phyloP scores from a whole-genome alignment of 257 asterid genomes.

The Solanum piurae region DNA sequence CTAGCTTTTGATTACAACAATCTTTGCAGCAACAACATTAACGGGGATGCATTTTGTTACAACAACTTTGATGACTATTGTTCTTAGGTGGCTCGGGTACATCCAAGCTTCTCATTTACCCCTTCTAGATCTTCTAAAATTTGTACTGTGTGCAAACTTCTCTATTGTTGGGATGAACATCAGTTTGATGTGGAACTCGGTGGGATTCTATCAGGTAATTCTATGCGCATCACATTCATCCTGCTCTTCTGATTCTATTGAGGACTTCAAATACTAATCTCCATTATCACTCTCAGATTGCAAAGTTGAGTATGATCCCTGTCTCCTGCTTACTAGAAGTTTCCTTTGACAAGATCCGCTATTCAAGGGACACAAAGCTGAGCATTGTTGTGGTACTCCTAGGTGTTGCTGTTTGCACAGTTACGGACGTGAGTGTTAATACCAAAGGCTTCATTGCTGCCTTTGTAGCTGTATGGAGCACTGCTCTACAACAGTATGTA shows the following conservation, averaged over 20 bases:
- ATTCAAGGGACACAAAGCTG: constrained; percentile 87
- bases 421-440: constrained; percentile 89
- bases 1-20: constrained; percentile 21
- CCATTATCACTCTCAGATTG: constrained; percentile 56
- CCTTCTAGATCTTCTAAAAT: constrained; percentile 63
- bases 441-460: constrained; percentile 89
- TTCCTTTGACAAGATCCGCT: constrained; percentile 21
- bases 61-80: constrained; percentile 86
- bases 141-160: constrained; percentile 85
- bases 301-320: constrained; percentile 94
- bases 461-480: constrained; percentile 89
- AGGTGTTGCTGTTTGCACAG: constrained; percentile 93
- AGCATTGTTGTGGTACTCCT: constrained; percentile 76
- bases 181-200: constrained; percentile 99
- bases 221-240: background rate
- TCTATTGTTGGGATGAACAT: constrained; percentile 99
- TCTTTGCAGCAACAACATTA: constrained; percentile 84
- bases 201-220: constrained; percentile 95
- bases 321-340: constrained; percentile 91
- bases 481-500: constrained; percentile 90
- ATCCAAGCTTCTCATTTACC: constrained; percentile 96
- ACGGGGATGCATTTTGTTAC: constrained; percentile 96
- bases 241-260: background rate
- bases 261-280: background rate
- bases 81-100: constrained; percentile 94